These are phyloP conservation scores for Sarcodon sp. DNA, from an alignment of 768 basidiomycete species.

Conservation along the genomic window DNA sequence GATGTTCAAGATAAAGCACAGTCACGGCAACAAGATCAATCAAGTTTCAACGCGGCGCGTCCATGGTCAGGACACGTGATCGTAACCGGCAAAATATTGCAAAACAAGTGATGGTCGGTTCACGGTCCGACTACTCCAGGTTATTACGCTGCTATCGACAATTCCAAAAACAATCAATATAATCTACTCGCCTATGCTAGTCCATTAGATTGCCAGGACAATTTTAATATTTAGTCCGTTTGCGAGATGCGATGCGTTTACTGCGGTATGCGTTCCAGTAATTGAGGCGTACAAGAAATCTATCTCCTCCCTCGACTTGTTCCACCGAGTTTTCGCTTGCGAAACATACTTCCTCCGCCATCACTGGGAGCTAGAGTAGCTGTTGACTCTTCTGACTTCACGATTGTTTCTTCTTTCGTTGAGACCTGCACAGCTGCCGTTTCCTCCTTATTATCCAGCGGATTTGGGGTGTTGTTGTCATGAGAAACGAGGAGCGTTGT, in stretches of 20 bases:
- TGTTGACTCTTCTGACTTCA: conserved; percentile 1
- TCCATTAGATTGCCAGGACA: too few species aligned
- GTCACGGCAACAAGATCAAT: too few species aligned
- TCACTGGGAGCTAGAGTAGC: conserved; percentile 3
- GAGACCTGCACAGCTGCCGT: conserved; percentile 1
- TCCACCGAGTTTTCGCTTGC: conserved; percentile 11
- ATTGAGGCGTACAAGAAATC: background rate
- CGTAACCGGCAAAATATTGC: too few species aligned
- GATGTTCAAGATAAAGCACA: too few species aligned
- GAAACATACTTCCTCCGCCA: conserved; percentile 11
- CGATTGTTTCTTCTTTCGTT: conserved; percentile 6
- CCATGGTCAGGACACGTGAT: too few species aligned
- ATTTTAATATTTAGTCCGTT: too few species aligned
- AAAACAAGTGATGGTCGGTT: too few species aligned
- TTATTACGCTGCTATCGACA: too few species aligned
- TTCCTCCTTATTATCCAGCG: background rate
- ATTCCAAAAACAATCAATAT: too few species aligned
- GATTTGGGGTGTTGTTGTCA: background rate
- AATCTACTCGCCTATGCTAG: too few species aligned
- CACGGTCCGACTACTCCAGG: too few species aligned
- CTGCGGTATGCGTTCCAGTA: background rate
- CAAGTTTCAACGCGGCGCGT: too few species aligned
- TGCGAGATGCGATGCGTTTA: background rate
- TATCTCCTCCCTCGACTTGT: background rate
- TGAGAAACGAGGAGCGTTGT: background rate